Evolutionary conservation across 192 early-diverging fungal genomes (phyloP).

Genomic region (Irineochytrium annulatum): DNA sequence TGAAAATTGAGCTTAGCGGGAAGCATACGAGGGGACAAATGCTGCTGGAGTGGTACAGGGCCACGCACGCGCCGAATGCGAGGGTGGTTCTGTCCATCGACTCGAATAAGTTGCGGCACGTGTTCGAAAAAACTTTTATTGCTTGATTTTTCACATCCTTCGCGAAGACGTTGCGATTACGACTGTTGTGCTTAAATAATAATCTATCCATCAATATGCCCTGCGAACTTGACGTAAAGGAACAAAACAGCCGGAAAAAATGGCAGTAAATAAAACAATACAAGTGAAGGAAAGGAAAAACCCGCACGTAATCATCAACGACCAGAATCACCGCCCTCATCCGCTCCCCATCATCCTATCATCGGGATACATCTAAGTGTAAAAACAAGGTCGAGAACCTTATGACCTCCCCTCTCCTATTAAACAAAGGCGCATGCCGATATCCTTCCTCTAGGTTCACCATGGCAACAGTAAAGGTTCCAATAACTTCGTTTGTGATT

Average conservation of each 20-base stretch:
- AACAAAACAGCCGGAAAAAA: too few relatives aligned
- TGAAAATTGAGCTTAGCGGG: slow-evolving; percentile 34
- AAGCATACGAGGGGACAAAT: slow-evolving; percentile 30
- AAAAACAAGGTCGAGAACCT: slow-evolving; percentile 65
- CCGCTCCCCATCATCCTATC: too few relatives aligned
- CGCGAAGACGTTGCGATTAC: too few relatives aligned
- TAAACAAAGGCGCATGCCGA: slow-evolving; percentile 62
- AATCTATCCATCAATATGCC: too few relatives aligned
- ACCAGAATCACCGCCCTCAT: too few relatives aligned
- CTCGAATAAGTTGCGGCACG: slow-evolving; percentile 14
- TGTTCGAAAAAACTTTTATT: slow-evolving; percentile 30
- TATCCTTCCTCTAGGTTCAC: slow-evolving; percentile 53
- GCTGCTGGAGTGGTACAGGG: slow-evolving; percentile 27
- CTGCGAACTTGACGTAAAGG: too few relatives aligned
- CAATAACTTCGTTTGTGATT: slow-evolving; percentile 36
- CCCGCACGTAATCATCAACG: too few relatives aligned
- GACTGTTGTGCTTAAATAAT: too few relatives aligned
- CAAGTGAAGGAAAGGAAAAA: too few relatives aligned
- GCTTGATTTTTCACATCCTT: too few relatives aligned
- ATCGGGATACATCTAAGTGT: too few relatives aligned
- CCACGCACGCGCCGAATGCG: slow-evolving; percentile 16
- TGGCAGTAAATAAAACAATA: too few relatives aligned
- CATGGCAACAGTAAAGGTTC: slow-evolving; percentile 32
- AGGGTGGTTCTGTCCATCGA: slow-evolving; percentile 32
- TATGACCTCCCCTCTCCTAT: slow-evolving; percentile 57